Base-by-base conservation (phyloP, 768 basidiomycete species). In the Leucogyrophana mollusca region DNA sequence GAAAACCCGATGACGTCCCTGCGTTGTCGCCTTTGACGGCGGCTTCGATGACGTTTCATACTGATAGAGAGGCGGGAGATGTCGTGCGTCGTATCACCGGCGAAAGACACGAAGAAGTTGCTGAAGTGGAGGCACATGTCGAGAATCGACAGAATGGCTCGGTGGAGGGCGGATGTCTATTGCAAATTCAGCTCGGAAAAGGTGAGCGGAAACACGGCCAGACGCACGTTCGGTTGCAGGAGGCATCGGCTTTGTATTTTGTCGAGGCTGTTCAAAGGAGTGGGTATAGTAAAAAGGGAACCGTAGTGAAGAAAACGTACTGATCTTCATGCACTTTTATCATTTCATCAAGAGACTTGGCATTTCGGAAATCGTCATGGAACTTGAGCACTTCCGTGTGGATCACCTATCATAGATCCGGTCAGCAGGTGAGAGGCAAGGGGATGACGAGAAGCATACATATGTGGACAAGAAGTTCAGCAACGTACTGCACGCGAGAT, bases 41-140 rank as follows among this genome's bases (percentile, higher is more conserved):
- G 79, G 56, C 81, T 84, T 21, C 82, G 78, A 55, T 88, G 85
- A 25, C 76, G 72, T 46, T 72, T 77, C 46, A 80, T 71, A 42
- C 67, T 72, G 43, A 79, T 68, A 16, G 75, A 81, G 27, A 71
- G 74, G 37, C 70, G 73, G 4, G 68, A 71, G 32, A 70, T 65
- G 46, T 85, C 85, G 43, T 78, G 80, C 1, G 80, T 83, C 2
- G 75, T 76, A 50, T 84, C 77, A 2, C 82, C 82, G 11, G 77
- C 75, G 55, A 82, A 80, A 0, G 80, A 65, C 17, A 76, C 65
- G 55, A 89, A 87, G 42, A 77, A 69, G 37, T 80, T 76, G 49
- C 76, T 78, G 62, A 91, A 91, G 54, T 81, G 78, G 4, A 91
- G 66, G 30, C 79, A 75, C 72, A 90, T 82, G 61, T 92, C 87